Evolutionary conservation across 2,329 filamentous ascomycete species (phyloP).

Genomic region (Alternaria consortialis): DNA sequence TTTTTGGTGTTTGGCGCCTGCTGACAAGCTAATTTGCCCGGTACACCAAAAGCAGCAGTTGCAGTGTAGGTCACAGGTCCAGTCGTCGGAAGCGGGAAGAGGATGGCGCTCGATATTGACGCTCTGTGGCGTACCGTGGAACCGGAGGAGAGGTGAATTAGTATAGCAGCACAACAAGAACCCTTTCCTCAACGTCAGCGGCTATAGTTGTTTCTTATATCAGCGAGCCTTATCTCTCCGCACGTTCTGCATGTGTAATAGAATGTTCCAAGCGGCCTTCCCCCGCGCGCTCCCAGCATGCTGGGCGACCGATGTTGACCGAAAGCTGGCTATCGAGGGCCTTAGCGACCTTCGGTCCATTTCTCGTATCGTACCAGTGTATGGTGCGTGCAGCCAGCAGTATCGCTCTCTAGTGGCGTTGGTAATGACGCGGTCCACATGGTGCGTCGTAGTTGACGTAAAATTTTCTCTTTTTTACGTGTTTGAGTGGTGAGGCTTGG

Average conservation of each 20-base stretch:
- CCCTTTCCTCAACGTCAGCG: not conserved
- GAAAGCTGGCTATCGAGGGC: conserved; percentile 10
- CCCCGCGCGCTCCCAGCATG: conserved; percentile 23
- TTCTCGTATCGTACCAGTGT: conserved; percentile 10
- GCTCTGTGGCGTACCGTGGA: conserved; percentile 11
- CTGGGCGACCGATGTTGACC: conserved; percentile 25
- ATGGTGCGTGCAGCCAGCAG: conserved; percentile 12
- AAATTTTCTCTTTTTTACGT: conserved; percentile 40
- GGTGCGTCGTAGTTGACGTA: conserved; percentile 39
- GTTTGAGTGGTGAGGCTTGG: conserved; percentile 21
- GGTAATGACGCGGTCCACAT: conserved; percentile 38
- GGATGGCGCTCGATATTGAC: conserved; percentile 9
- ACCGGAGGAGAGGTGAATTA: conserved; percentile 4
- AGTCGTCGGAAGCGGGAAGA: conserved; percentile 12
- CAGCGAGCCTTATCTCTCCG: conserved; percentile 29
- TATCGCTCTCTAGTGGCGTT: conserved; percentile 10
- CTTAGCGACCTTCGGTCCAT: conserved; percentile 8
- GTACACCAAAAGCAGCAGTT: conserved; percentile 25
- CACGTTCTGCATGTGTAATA: conserved; percentile 26
- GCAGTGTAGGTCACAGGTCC: conserved; percentile 32
- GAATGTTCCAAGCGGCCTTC: conserved; percentile 23
- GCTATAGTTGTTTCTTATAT: conserved; percentile 17
- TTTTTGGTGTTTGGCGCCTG: conserved; percentile 25
- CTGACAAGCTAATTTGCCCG: conserved; percentile 20
- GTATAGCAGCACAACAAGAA: conserved; percentile 3